phyloP scores from a whole-genome alignment of 768 basidiomycete species.

The Stropharia rugosoannulata region DNA sequence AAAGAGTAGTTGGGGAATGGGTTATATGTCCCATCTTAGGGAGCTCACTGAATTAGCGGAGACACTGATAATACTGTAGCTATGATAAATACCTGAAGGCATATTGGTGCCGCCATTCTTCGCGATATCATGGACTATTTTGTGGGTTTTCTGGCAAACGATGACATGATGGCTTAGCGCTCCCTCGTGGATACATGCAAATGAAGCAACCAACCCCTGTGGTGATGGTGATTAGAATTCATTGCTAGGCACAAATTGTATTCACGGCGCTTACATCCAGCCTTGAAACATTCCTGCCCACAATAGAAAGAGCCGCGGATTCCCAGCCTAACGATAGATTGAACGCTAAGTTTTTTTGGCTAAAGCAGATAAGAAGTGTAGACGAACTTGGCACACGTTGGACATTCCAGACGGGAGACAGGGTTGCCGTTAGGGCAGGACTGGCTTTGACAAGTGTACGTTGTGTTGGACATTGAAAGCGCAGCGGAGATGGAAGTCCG shows the following conservation, averaged over 20 bases:
- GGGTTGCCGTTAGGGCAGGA: constrained; percentile 81
- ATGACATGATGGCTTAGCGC: constrained; percentile 8
- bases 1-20: constrained; percentile 77
- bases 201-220: constrained; percentile 33
- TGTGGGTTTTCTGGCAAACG: constrained; percentile 71
- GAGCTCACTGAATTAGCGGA: background rate
- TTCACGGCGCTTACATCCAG: constrained; percentile 66
- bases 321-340: constrained; percentile 55
- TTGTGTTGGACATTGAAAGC: constrained; percentile 19
- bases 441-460: constrained; percentile 63
- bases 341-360: constrained; percentile 2
- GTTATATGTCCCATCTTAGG: constrained; percentile 71
- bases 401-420: constrained; percentile 85
- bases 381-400: constrained; percentile 87
- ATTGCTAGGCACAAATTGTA: constrained; percentile 12
- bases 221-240: constrained; percentile 9
- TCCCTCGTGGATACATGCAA: background rate
- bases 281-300: constrained; percentile 95
- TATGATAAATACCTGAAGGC: constrained; percentile 10
- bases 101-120: constrained; percentile 26
- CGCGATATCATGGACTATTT: constrained; percentile 68
- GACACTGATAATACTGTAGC: background rate
- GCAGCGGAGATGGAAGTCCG: constrained; percentile 8
- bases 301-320: constrained; percentile 90
- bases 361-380: background rate